phyloP scores from a whole-genome alignment of 129 eudicot genomes.

The Gnaphalium uliginosum region DNA sequence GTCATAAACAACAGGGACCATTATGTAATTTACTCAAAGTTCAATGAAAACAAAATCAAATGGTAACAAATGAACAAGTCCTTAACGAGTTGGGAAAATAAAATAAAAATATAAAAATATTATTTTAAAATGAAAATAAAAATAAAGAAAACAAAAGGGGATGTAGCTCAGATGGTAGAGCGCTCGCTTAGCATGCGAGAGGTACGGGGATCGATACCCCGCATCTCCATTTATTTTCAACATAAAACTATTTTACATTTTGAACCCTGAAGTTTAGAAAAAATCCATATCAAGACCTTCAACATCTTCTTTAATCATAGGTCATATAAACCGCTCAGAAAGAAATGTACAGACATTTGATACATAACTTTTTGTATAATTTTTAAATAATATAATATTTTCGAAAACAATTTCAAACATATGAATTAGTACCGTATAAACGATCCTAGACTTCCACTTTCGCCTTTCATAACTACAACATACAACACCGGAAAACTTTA shows the following conservation, averaged over 20 bases:
- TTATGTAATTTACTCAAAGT: too few species aligned
- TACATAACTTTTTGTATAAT: neutral
- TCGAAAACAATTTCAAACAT: too few species aligned
- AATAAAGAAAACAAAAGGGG: slow-evolving; percentile 16
- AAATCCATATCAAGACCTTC: neutral
- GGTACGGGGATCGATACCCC: slow-evolving; percentile 90
- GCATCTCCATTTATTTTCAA: slow-evolving; percentile 35
- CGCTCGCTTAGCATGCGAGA: slow-evolving; percentile 92
- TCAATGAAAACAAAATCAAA: neutral
- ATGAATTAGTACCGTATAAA: neutral
- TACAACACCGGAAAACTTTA: neutral
- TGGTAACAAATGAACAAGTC: too few species aligned
- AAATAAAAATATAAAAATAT: too few species aligned
- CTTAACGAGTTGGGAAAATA: too few species aligned
- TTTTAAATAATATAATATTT: too few species aligned
- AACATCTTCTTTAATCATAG: too few species aligned
- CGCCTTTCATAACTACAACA: neutral
- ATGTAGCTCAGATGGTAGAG: slow-evolving; percentile 86
- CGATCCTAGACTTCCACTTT: neutral
- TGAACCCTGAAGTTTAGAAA: neutral
- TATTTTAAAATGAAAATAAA: too few species aligned
- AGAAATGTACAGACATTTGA: too few species aligned
- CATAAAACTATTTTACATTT: too few species aligned
- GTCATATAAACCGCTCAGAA: too few species aligned
- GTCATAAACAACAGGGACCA: too few species aligned